Base-by-base conservation (phyloP, 768 basidiomycete genomes). In the Hypsizygus marmoreus region DNA sequence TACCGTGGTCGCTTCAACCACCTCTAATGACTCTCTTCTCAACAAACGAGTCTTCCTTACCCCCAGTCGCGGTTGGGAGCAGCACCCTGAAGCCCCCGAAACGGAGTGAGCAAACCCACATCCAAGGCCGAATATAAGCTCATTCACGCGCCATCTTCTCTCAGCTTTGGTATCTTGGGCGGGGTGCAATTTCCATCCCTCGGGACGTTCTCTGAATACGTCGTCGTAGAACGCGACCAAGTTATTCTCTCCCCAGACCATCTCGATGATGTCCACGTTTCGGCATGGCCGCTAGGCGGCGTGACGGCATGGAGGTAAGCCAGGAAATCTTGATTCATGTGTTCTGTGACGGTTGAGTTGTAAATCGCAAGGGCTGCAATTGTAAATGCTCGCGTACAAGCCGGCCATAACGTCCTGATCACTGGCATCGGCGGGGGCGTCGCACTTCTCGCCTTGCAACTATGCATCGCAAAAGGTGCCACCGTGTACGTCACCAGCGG, bases 371-470 rank as follows among this genome's bases (percentile, higher is more conserved):
- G 89, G 59, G 87, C 86, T 1, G 70, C 76, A 2, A 67, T 82
- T 13, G 74, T 90, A 17, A 82, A 91, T 51, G 90, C 80, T 0
- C 62, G 72, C 4, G 82, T 91, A 11, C 49, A 77, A 40, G 56
- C 66, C 11, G 88, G 82, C 6, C 80, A 91, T 26, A 86, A 84
- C 42, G 74, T 94, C 30, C 77, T 93, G 34, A 84, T 94, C 47
- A 89, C 88, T 0, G 89, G 89, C 13, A 80, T 88, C 33, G 89
- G 90, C 17, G 91, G 91, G 14, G 91, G 91, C 10, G 91, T 94
- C 29, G 91, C 91, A 0, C 71, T 93, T 22, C 55, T 81, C 30
- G 83, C 86, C 0, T 65, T 92, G 49, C 90, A 94, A 61, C 64
- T 92, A 7, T 87, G 82, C 59, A 56, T 91, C 3, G 89, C 87